These are phyloP conservation scores for Colletotrichum sansevieriae DNA, from an alignment of 2,329 filamentous ascomycete genomes.

Conservation along the genomic window DNA sequence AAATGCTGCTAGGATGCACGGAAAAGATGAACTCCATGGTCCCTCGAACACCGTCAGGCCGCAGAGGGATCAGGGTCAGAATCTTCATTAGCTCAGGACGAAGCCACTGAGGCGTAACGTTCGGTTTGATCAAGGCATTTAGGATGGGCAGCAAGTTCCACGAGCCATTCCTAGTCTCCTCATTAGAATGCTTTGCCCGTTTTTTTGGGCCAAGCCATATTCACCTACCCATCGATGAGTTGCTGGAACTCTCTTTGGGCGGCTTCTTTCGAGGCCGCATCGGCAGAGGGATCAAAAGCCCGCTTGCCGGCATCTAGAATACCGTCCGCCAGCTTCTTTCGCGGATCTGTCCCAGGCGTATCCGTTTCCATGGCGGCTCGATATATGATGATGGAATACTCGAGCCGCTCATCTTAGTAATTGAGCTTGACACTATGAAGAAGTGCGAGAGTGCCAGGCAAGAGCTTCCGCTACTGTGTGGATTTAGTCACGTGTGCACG, in stretches of 20 bases:
- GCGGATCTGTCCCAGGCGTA: constrained; percentile 23
- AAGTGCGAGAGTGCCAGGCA: too few species aligned
- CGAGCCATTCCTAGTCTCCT: constrained; percentile 49
- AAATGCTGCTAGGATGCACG: constrained; percentile 69
- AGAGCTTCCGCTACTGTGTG: background rate
- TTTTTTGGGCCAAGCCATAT: background rate
- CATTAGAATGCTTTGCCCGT: constrained; percentile 44
- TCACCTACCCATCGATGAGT: constrained; percentile 62
- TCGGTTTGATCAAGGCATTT: constrained; percentile 74
- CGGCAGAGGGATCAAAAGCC: constrained; percentile 61
- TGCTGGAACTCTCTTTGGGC: constrained; percentile 57
- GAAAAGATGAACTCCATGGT: constrained; percentile 80
- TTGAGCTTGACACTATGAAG: constrained; percentile 8
- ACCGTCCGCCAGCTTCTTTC: constrained; percentile 47
- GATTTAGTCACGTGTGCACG: constrained; percentile 47
- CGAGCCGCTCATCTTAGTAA: background rate
- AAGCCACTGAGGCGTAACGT: constrained; percentile 71
- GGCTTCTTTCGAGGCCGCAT: constrained; percentile 50
- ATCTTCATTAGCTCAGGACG: constrained; percentile 67
- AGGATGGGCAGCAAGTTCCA: constrained; percentile 71
- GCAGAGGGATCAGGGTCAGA: constrained; percentile 72
- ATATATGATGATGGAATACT: background rate
- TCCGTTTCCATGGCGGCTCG: constrained; percentile 33
- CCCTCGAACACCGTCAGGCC: constrained; percentile 73
- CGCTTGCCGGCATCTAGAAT: constrained; percentile 58